Base-by-base conservation (phyloP, 2,329 filamentous ascomycete species). In the Colletotrichum cuscutae region DNA sequence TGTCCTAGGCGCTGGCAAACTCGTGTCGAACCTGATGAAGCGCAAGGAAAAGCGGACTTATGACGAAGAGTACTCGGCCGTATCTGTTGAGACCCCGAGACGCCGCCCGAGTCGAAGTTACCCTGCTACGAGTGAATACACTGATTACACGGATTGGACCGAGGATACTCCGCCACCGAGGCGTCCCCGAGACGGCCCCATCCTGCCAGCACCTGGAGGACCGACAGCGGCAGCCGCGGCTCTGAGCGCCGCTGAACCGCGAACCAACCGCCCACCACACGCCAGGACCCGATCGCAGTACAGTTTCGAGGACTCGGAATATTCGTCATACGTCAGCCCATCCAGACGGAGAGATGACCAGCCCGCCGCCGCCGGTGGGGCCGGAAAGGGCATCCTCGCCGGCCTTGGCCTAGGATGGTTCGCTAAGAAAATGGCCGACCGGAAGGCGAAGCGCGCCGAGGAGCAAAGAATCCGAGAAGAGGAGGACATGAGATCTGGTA, bases 331-430 rank as follows among this genome's bases (percentile, higher is more conserved):
- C 74, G 85, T 88, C 54, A 93, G 89, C 75, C 91, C 90, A 13
- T 94, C 92, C 57, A 86, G 87, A 66, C 88, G 89, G 57, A 85
- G 83, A 13, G 85, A 85, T 8, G 84, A 86, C 24, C 82, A 74
- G 7, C 82, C 86, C 68, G 78, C 77, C 81, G 84, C 68, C 42
- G 77, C 81, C 13, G 87, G 88, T 74, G 86, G 86, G 1, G 81
- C 86, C n/a, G 87, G 86, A 26, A 90, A 92, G 75, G 89, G 89
- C 1, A 76, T 90, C 15, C 78, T 92, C 62, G 91, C 89, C 9
- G 86, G 91, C 2, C 81, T 94, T 30, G 92, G 92, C 2, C 84
- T 93, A 42, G 93, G 92, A 9, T 93, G 92, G 84, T 83, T 95
- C 60, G 89, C 89, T 7, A 92, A 89, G 82, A 89, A 90, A 79